These are phyloP conservation scores for Podaxis pistillaris DNA, from an alignment of 768 basidiomycete genomes.

Conservation along the genomic window DNA sequence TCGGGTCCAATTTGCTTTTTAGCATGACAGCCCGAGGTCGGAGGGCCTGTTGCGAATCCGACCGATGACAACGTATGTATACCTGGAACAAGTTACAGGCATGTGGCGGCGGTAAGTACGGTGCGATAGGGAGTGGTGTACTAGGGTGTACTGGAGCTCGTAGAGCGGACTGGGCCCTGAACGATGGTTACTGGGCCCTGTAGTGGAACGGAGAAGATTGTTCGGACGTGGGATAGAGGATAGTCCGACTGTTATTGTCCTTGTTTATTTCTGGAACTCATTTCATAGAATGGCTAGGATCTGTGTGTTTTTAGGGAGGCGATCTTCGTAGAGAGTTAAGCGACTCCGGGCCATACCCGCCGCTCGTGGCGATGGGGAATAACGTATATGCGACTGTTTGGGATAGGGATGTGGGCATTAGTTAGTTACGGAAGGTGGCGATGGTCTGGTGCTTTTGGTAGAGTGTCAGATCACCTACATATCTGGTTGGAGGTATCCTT, in stretches of 20 bases:
- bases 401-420: not conserved
- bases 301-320: not conserved
- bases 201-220: conserved; percentile 9
- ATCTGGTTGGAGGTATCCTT: not conserved
- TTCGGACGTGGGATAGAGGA: not conserved
- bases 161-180: conserved; percentile 3
- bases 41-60: not conserved
- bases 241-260: not conserved
- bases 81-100: not conserved
- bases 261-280: not conserved
- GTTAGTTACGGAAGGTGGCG: not conserved
- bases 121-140: not conserved
- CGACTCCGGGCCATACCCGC: not conserved
- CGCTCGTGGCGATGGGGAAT: not conserved
- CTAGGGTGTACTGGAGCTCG: not conserved
- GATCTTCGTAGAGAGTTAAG: not conserved
- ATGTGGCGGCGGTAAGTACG: not conserved
- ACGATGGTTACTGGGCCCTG: not conserved
- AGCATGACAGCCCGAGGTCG: not conserved
- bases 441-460: not conserved
- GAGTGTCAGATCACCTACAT: no score
- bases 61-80: not conserved
- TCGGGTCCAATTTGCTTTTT: not conserved
- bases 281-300: not conserved
- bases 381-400: not conserved